These are phyloP conservation scores for Gymnopus androsaceus DNA, from an alignment of 1,284 basidiomycete species.

Conservation along the genomic window DNA sequence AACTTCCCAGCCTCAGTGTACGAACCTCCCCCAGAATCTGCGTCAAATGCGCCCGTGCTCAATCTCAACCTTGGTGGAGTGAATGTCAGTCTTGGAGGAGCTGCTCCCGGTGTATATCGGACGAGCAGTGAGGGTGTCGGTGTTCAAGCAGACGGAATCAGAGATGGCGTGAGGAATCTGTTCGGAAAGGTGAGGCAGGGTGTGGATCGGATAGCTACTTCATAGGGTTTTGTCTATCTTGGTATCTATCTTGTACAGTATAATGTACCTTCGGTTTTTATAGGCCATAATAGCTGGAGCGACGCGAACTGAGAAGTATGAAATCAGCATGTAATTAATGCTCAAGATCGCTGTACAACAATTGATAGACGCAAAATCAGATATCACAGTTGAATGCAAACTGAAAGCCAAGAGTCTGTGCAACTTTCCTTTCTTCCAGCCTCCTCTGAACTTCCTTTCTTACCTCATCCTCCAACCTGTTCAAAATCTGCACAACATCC, in stretches of 20 bases:
- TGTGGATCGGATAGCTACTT: slow-evolving; percentile 74
- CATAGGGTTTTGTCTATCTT: slow-evolving; percentile 29
- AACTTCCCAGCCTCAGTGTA: slow-evolving; percentile 67
- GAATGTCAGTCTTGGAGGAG: slow-evolving; percentile 88
- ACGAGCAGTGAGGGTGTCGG: slow-evolving; percentile 70
- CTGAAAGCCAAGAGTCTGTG: no score
- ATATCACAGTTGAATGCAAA: no score
- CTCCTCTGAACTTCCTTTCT: no score
- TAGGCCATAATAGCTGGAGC: no score
- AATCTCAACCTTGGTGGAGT: slow-evolving; percentile 90
- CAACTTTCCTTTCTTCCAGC: no score
- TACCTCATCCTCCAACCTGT: no score
- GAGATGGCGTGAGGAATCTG: slow-evolving; percentile 84
- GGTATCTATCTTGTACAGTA: background rate
- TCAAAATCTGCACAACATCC: no score
- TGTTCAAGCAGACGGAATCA: slow-evolving; percentile 80
- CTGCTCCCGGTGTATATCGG: slow-evolving; percentile 81
- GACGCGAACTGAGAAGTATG: no score
- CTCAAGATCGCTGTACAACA: no score
- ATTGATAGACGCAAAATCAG: no score
- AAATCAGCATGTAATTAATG: no score
- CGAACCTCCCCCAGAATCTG: slow-evolving; percentile 69
- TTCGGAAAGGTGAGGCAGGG: slow-evolving; percentile 88
- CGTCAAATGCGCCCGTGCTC: slow-evolving; percentile 69
- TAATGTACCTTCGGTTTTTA: background rate